Conservation (phyloP, 2,329 filamentous ascomycete species). For the Pyrenophora seminiperda region DNA sequence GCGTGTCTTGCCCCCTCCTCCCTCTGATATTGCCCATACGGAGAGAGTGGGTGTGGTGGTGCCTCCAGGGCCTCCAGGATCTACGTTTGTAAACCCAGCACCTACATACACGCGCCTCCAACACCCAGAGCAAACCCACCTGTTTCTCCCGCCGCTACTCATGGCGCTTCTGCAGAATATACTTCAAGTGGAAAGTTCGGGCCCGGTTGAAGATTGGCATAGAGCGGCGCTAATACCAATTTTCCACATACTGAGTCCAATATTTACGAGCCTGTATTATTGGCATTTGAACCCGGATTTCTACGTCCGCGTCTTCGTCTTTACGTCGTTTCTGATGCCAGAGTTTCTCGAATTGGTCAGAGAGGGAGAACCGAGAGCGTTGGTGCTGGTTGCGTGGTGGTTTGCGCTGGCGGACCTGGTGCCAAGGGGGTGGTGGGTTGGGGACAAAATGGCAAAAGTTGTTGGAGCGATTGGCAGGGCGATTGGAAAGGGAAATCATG, state of each 20-base stretch:
- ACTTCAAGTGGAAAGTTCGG: constrained; percentile 15
- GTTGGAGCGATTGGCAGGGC: constrained; percentile 29
- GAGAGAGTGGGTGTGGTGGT: constrained; percentile 8
- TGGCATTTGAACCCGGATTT: constrained; percentile 37
- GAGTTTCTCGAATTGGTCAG: constrained; percentile 35
- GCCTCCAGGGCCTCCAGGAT: constrained; percentile 15
- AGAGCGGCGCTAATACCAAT: constrained; percentile 28
- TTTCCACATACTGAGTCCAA: constrained; percentile 39
- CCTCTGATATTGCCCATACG: constrained; percentile 10
- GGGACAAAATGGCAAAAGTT: constrained; percentile 17
- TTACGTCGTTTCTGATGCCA: constrained; percentile 38
- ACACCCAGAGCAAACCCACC: constrained; percentile 11
- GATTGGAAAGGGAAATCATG: constrained; percentile 18
- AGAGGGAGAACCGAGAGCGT: constrained; percentile 29
- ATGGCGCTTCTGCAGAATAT: constrained; percentile 28
- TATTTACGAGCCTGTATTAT: constrained; percentile 43
- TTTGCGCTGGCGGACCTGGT: constrained; percentile 32
- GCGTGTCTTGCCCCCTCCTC: constrained; percentile 36
- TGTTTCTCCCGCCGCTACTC: constrained; percentile 39
- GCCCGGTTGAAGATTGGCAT: constrained; percentile 29
- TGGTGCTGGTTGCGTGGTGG: constrained; percentile 39
- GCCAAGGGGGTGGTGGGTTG: constrained; percentile 36
- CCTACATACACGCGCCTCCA: constrained; percentile 24
- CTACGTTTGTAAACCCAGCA: constrained; percentile 30
- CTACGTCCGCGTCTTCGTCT: constrained; percentile 36